Evolutionary conservation across 495 filamentous ascomycete genomes (phyloP), one percentile per base, ranked within the genome.

Genomic region (Annulohypoxylon maeteangense): DNA sequence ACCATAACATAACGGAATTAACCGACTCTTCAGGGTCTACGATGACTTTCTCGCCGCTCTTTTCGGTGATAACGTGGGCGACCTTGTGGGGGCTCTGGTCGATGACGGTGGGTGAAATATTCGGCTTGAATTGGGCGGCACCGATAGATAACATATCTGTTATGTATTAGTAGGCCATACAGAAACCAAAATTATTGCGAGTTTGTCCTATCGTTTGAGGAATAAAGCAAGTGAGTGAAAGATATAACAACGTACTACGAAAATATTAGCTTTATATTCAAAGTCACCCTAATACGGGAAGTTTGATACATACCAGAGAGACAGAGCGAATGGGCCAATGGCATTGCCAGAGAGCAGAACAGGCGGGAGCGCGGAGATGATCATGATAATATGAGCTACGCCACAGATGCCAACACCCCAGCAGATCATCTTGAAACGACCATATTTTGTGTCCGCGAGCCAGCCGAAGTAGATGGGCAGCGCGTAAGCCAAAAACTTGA

Each of bases 1-100:
- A 92, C 79, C 80, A 82, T 57, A 84, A 59, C 80, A 82, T 81
- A 62, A 95, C 90, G 47, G 89, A 85, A 80, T 92, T 90, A 64
- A 91, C 86, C 10, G 91, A 93, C 50, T 92, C 85, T 47, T 87
- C 82, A 1, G 92, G 92, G 73, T 94, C 91, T 42, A 94, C 87
- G 57, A 95, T 87, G 23, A 92, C 90, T 32, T 87, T 85, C 80
- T 93, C 90, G 58, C 92, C 92, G 57, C 83, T 88, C 79, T 87
- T 84, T 25, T 88, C 82, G 62, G 85, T 90, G 72, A 89, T 88
- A 27, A 89, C 85, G 68, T 87, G 87, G 62, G 87, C 74, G 18
- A 78, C 65, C 67, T 81, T 80, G 72, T 84, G 82, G n/a, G 79
- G 82, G 60, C 84, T 90, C 79, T 95, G 92, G 70, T 94, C 92